These are phyloP conservation scores for Vigna trinervia DNA, from an alignment of 306 rosid species.

Conservation along the genomic window DNA sequence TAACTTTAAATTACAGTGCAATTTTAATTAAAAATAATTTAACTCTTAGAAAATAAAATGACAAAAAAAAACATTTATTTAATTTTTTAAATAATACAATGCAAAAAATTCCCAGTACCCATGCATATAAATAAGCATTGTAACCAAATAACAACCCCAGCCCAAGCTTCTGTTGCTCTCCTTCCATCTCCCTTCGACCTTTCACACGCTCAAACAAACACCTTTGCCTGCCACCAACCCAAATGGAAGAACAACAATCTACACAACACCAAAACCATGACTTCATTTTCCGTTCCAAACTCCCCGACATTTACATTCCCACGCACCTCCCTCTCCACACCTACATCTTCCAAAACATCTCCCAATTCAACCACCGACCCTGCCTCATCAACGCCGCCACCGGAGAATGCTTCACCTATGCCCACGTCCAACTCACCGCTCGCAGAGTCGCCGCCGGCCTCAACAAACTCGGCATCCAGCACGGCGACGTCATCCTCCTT, in stretches of 20 bases:
- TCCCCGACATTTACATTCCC: slow-evolving; percentile 72
- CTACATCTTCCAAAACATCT: slow-evolving; percentile 66
- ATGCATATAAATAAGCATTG: too few relatives aligned
- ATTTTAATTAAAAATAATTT: too few relatives aligned
- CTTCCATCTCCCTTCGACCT: too few relatives aligned
- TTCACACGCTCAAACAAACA: too few relatives aligned
- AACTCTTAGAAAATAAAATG: too few relatives aligned
- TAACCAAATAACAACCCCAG: too few relatives aligned
- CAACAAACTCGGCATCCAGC: slow-evolving; percentile 55
- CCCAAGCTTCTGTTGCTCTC: too few relatives aligned
- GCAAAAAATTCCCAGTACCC: too few relatives aligned
- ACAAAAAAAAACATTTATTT: too few relatives aligned
- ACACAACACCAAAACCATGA: slow-evolving; percentile 22
- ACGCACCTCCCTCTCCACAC: slow-evolving; percentile 74
- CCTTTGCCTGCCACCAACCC: not conserved
- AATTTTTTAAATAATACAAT: too few relatives aligned
- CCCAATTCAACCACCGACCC: slow-evolving; percentile 60
- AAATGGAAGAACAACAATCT: not conserved
- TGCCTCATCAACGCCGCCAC: slow-evolving; percentile 65
- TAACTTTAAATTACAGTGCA: too few relatives aligned
- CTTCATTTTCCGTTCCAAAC: slow-evolving; percentile 70
- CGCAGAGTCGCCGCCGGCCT: slow-evolving; percentile 69
- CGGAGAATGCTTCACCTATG: slow-evolving; percentile 55
- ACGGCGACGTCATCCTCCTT: slow-evolving; percentile 77
- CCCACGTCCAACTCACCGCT: slow-evolving; percentile 58